Base-by-base conservation (phyloP, 495 filamentous ascomycete species). In the Neurospora terricola region DNA sequence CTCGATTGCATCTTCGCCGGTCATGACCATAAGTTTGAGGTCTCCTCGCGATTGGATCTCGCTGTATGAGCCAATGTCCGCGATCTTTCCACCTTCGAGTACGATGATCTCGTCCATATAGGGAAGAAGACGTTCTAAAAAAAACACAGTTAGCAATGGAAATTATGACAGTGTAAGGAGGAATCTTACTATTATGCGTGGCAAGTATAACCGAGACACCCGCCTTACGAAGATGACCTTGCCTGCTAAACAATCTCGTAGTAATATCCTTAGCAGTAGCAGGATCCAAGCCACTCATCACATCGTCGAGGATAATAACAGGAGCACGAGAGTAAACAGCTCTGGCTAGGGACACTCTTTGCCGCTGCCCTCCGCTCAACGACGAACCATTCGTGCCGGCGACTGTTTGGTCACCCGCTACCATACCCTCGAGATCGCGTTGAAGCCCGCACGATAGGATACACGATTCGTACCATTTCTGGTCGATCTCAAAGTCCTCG, bases 321-420 rank as follows among this genome's bases (percentile, higher is more conserved):
- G 77, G 27, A 5, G 74, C 73, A 34, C 78, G 70, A 1, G 77
- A 72, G 68, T 84, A 84, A 8, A 84, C n/a, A 2, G 82, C 82
- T 71, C 82, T 74, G 6, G 78, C 75, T 18, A 78, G 73, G 2
- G 77, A 74, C 68, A 92, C 84, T 4, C 90, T 83, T 75, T 92
- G 90, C 73, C 87, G 88, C 74, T 93, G 91, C 0, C 91, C 91
- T 11, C 90, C 90, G 74, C 87, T 89, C 10, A 93, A 82, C 4
- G 85, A 83, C 71, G 90, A 85, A 0, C 90, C 91, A 72, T 88
- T 88, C 80, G 86, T 90, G 10, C 90, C 91, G 72, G 91, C 85
- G 3, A 84, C 77, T 4, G 89, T 92, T 39, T 84, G 76, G 76
- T 93, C 89, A 0, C 85, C 86, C 21, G 82, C 79, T 12, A 86